phyloP scores from a whole-genome alignment of 2,329 filamentous ascomycete species.

The Fusarium scirpi region DNA sequence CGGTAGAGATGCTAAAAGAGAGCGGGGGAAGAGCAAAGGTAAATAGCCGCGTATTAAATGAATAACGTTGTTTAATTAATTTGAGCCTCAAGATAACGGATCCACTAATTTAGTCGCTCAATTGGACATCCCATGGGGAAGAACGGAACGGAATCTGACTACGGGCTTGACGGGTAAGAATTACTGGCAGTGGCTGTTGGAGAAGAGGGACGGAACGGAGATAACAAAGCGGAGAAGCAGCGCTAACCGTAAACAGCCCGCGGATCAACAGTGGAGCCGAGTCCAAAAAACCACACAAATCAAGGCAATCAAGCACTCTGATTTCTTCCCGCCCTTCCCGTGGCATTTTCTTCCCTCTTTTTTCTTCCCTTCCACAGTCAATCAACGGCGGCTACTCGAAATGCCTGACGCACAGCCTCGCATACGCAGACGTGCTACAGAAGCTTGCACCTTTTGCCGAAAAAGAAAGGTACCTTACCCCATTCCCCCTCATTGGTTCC shows the following conservation, averaged over 20 bases:
- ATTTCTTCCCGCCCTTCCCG: constrained; percentile 22
- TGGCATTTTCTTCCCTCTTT: neutral
- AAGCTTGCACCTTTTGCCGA: constrained; percentile 50
- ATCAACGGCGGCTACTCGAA: neutral
- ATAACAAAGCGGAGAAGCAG: neutral
- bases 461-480: constrained; percentile 43
- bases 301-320: neutral
- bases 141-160: neutral
- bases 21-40: neutral
- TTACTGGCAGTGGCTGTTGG: neutral
- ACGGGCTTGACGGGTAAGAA: neutral
- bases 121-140: neutral
- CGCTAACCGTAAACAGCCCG: constrained; percentile 7
- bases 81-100: neutral
- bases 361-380: neutral
- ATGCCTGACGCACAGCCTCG: constrained; percentile 28
- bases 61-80: neutral
- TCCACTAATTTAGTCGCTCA: neutral
- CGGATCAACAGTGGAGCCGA: constrained; percentile 29
- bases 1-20: neutral
- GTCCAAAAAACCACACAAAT: neutral
- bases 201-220: neutral
- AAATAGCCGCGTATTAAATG: constrained; percentile 1
- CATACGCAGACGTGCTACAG: constrained; percentile 45
- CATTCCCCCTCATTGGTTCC: neutral